Base-by-base conservation (phyloP, 2,329 filamentous ascomycete species). In the Fusarium scirpi region DNA sequence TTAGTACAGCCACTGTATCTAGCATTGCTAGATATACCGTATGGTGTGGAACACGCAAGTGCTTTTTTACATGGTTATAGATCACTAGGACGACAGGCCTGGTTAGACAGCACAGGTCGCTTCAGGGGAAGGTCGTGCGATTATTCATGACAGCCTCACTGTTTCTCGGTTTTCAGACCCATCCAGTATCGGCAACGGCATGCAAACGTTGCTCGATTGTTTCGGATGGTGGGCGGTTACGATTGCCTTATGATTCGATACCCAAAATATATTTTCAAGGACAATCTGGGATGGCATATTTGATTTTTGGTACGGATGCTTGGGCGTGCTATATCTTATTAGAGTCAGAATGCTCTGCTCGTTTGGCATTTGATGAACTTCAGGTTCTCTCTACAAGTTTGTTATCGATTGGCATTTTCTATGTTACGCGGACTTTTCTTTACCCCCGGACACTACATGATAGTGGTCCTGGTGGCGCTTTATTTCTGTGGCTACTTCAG, bases 71-170 rank as follows among this genome's bases (percentile, higher is more conserved):
- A 64, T 51, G 60, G 47, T 55, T 71, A 70, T 70, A 74, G 64
- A 74, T 59, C 65, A 63, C 58, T 61, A 72, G 70, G 64, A 67
- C 53, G 58, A 67, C 43, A 62, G 71, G 61, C 73, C 73, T 75
- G 75, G 75, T 74, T 54, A 74, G 56, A 77, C 76, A 77, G 75
- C 61, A 77, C 76, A 77, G 76, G 76, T 65, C 69, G 51, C 56
- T 67, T 67, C 52, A 59, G 46, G 56, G 38, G 57, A 65, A 60
- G 48, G 61, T 49, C 25, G 51, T 58, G 55, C 53, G 41, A 55
- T 57, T 46, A 54, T 49, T 41, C 41, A 45, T 41, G 54, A 62
- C 40, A 69, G 59, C 38, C 30, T 62, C 47, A 38, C 38, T 64
- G 54, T 65, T 46, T 67, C 47, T 63, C 41, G 18, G 43, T 53